Evolutionary conservation across 306 rosid species (phyloP), one percentile per base, ranked within the genome.

Genomic region (Trichosanthes truncata): DNA sequence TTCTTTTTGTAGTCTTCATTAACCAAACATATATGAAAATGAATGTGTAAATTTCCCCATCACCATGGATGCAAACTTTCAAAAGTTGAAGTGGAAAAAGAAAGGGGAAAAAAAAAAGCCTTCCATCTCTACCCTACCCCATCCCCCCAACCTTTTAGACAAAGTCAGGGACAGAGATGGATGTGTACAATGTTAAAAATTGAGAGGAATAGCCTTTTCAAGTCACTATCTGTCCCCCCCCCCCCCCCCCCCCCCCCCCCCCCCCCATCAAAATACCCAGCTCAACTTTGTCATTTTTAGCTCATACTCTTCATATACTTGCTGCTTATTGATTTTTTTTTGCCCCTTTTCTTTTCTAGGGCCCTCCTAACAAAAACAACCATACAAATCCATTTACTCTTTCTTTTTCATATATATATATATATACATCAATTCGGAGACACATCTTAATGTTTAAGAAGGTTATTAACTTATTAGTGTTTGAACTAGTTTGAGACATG

Each of bases 121-220:
- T 62, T 2, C 40, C n/a, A 29, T 15, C 2, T 14, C 4, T 62
- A 62, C 65, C 65, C 65, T n/a, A 62, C 69, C 68, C 69, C 40
- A 62, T 57, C 2, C 65, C 69, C 65, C n/a, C 20, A 63, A 33
- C 12, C 74, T 36, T 66, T 36, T 66, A 62, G 69, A 66, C 73
- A 66, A 15, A 15, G 51, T 38, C 29, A 40, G 15, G 5, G 74
- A 67, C 33, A 69, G 9, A 43, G 53, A 69, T 69, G 53, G 51
- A 43, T 69, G 35, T 43, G 76, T 21, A 41, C 76, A 69, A 69
- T 69, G 76, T 69, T 21, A 41, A 69, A 69, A 69, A 69, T 69
- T 40, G 53, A 69, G 48, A 40, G 76, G 76, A 67, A 36, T 67
- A 38, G 74, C 21, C 74, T 67, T 67, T 66, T 66, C 25, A 36